Evolutionary conservation across 1,284 basidiomycete species (phyloP).

Genomic region (Ganoderma resinaceum): DNA sequence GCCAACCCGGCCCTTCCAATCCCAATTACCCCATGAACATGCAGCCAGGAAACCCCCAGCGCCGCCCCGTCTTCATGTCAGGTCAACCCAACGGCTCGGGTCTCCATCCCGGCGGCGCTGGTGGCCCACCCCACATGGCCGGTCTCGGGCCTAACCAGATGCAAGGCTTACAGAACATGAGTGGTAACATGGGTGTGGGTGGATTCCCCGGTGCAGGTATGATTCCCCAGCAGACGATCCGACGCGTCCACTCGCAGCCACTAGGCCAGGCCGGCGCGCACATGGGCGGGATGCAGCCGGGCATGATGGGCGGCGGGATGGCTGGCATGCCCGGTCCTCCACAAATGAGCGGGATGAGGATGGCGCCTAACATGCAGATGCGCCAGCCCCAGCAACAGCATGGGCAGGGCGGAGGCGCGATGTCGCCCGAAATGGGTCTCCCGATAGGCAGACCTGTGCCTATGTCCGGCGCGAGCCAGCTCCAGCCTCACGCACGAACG

Average conservation of each 20-base stretch:
- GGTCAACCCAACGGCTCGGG: slow-evolving; percentile 39
- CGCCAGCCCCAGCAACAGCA: slow-evolving; percentile 35
- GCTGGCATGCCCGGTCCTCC: slow-evolving; percentile 26
- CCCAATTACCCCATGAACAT: slow-evolving; percentile 29
- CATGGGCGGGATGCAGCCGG: slow-evolving; percentile 49
- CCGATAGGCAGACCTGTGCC: slow-evolving; percentile 42
- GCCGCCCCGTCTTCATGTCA: slow-evolving; percentile 40
- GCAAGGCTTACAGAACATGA: slow-evolving; percentile 26
- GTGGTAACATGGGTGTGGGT: slow-evolving; percentile 38
- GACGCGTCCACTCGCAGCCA: slow-evolving; percentile 62
- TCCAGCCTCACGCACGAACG: slow-evolving; percentile 50
- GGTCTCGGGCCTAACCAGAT: slow-evolving; percentile 46
- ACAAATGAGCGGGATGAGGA: slow-evolving; percentile 39
- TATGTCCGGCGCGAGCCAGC: slow-evolving; percentile 43
- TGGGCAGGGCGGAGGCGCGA: slow-evolving; percentile 42
- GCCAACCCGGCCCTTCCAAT: slow-evolving; percentile 34
- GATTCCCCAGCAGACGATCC: slow-evolving; percentile 43
- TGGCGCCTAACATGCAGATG: slow-evolving; percentile 31
- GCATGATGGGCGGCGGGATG: slow-evolving; percentile 41
- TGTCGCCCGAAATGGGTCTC: slow-evolving; percentile 51
- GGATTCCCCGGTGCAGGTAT: slow-evolving; percentile 48
- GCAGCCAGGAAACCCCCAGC: slow-evolving; percentile 30
- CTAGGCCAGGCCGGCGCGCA: slow-evolving; percentile 46
- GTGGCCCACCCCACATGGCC: slow-evolving; percentile 46
- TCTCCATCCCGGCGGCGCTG: slow-evolving; percentile 46